These are phyloP conservation scores for Calonectria montana DNA, from an alignment of 2,329 filamentous ascomycete genomes.

Conservation along the genomic window DNA sequence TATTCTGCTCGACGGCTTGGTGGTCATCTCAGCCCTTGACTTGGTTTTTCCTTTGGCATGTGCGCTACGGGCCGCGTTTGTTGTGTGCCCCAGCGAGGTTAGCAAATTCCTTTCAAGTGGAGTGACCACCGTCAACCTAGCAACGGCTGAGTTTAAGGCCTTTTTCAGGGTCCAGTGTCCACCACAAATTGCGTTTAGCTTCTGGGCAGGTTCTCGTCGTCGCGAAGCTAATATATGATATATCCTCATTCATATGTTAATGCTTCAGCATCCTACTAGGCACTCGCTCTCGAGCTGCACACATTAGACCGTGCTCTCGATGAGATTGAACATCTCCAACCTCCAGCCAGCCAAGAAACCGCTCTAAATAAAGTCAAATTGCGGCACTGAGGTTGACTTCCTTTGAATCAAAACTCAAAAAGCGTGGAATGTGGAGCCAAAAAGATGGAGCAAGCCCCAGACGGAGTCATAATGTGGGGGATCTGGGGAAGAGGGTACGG, in stretches of 20 bases:
- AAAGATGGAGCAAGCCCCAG: background rate
- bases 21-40: too few relatives aligned
- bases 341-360: background rate
- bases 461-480: background rate
- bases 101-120: too few relatives aligned
- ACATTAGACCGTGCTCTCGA: background rate
- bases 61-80: too few relatives aligned
- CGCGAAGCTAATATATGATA: background rate
- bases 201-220: background rate
- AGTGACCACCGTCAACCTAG: background rate
- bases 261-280: background rate
- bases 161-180: background rate
- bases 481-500: background rate
- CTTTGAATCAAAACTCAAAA: background rate
- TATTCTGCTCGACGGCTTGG: too few relatives aligned
- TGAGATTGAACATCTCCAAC: background rate
- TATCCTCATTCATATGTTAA: background rate
- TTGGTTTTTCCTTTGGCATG: too few relatives aligned
- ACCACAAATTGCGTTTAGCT: background rate
- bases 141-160: background rate
- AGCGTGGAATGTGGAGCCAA: background rate
- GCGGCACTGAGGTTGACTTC: background rate
- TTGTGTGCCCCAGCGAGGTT: too few relatives aligned
- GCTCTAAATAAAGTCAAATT: background rate
- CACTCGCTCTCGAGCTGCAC: background rate